Base-by-base conservation (phyloP, 192 early-diverging fungal genomes). In the Backusella westeae region DNA sequence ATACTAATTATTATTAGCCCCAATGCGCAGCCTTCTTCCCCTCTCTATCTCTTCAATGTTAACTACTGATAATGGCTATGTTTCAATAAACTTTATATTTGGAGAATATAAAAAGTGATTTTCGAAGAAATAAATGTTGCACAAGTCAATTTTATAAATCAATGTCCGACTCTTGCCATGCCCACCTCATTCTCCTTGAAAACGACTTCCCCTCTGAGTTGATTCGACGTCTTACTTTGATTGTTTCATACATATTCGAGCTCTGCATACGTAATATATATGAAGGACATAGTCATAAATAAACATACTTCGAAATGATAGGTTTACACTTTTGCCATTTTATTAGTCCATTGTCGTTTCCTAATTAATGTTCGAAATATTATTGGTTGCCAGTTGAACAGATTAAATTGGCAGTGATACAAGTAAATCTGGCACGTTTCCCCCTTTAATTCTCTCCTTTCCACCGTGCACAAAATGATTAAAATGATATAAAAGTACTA, bases 131-230 rank as follows among this genome's bases (percentile, higher is more conserved):
- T 29, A 26, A 63, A 63, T 23, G 56, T 63, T 23, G 56, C 26
- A 63, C 56, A 63, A 63, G 56, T 63, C 56, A 63, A 63, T 63
- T 63, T 63, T 63, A 63, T 26, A 63, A 63, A 63, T 63, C 21
- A 63, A 63, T 12, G 56, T 63, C 56, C 56, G 56, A 29, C 3
- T 63, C 9, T n/a, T 49, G 56, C 56, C 26, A 63, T 63, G 56
- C 56, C 12, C 46, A 49, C 23, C 53, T 21, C 53, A 56, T 23
- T 56, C 53, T 63, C 56, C 56, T 63, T 63, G 56, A 63, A 63
- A 63, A 12, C 56, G 12, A 23, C 26, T 29, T 29, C 26, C 26
- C 10, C 26, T 63, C 56, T 63, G 23, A 29, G 23, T 32, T 63
- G 9, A 63, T 63, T 63, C 4, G 26, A 26, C n/a, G 12, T 63